These are phyloP conservation scores for Pseudocercospora fuligena DNA, from an alignment of 2,329 filamentous ascomycete species.

Conservation along the genomic window DNA sequence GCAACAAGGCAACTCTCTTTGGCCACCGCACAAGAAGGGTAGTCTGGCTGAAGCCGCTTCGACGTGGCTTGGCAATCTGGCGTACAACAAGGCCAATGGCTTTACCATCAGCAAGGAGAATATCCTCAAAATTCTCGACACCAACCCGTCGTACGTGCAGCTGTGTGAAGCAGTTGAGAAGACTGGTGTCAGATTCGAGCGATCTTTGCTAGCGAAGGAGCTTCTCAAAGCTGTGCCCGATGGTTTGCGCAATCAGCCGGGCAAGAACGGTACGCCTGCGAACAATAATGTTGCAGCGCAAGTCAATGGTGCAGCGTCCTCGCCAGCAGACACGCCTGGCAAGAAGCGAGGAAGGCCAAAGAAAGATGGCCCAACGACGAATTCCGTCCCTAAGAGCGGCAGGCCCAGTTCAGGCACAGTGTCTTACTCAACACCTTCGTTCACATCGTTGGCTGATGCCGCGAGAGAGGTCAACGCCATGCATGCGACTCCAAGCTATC, in stretches of 20 bases:
- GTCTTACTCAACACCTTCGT: slow-evolving; percentile 34
- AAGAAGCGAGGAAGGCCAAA: slow-evolving; percentile 31
- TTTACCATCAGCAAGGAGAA: slow-evolving; percentile 46
- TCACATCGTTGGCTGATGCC: slow-evolving; percentile 34
- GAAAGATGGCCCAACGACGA: slow-evolving; percentile 25
- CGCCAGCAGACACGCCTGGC: slow-evolving; percentile 13
- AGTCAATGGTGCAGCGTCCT: slow-evolving; percentile 15
- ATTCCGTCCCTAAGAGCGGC: slow-evolving; percentile 19
- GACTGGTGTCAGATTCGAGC: slow-evolving; percentile 55
- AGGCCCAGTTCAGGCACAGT: slow-evolving; percentile 27
- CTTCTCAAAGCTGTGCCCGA: slow-evolving; percentile 54
- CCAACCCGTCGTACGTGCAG: slow-evolving; percentile 61
- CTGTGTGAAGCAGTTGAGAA: slow-evolving; percentile 60
- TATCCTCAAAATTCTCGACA: slow-evolving; percentile 54
- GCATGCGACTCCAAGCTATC: slow-evolving; percentile 15
- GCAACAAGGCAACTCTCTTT: slow-evolving; percentile 46
- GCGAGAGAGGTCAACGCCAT: slow-evolving; percentile 33
- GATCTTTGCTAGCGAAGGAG: slow-evolving; percentile 58
- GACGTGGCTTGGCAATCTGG: slow-evolving; percentile 50
- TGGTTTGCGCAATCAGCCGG: slow-evolving; percentile 36
- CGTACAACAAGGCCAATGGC: slow-evolving; percentile 51
- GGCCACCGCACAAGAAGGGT: slow-evolving; percentile 58
- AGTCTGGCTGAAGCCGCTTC: slow-evolving; percentile 57
- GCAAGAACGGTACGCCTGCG: slow-evolving; percentile 18
- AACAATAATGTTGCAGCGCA: slow-evolving; percentile 22